These are phyloP conservation scores for Blastobotrys illinoisensis DNA, from an alignment of 1,139 yeast species.

Conservation along the genomic window DNA sequence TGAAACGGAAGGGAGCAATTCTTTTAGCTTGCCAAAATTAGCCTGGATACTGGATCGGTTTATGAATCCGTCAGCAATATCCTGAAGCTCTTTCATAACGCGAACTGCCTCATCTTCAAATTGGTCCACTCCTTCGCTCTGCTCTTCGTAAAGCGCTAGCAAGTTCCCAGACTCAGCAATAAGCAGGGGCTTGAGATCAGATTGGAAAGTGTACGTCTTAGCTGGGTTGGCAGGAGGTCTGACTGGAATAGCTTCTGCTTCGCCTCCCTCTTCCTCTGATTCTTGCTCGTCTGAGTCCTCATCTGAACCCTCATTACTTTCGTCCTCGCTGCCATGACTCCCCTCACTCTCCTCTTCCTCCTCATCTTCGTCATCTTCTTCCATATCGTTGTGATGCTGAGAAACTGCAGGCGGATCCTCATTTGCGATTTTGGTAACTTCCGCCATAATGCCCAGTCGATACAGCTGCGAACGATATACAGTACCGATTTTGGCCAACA, in stretches of 20 bases:
- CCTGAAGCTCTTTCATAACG: conserved; percentile 17
- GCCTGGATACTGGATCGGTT: conserved; percentile 21
- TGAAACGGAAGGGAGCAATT: conserved; percentile 42
- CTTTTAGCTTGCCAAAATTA: conserved; percentile 45
- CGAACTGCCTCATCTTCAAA: conserved; percentile 27
- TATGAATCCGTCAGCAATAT: conserved; percentile 16
- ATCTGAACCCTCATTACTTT: conserved; percentile 11
- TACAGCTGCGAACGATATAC: conserved; percentile 48
- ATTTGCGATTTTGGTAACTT: conserved; percentile 33
- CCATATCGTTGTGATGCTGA: conserved; percentile 20
- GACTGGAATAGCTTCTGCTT: conserved; percentile 21
- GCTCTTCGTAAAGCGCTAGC: conserved; percentile 16
- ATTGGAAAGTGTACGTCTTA: conserved; percentile 22
- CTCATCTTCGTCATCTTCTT: conserved; percentile 19
- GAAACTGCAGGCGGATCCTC: conserved; percentile 8
- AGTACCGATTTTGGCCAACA: conserved; percentile 44
- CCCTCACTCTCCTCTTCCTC: conserved; percentile 23
- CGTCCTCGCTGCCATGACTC: conserved; percentile 17
- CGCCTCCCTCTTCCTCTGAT: conserved; percentile 25
- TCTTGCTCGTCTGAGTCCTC: conserved; percentile 26
- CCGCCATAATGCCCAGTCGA: conserved; percentile 67
- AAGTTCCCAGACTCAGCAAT: conserved; percentile 17
- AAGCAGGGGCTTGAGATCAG: conserved; percentile 17
- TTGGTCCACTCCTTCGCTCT: conserved; percentile 26
- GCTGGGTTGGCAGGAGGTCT: conserved; percentile 10